A percentile compares a stretch with the other conserved stretches of the same genome.
Conservation (phyloP, 495 filamentous ascomycete species). For the Xylona heveae region DNA sequence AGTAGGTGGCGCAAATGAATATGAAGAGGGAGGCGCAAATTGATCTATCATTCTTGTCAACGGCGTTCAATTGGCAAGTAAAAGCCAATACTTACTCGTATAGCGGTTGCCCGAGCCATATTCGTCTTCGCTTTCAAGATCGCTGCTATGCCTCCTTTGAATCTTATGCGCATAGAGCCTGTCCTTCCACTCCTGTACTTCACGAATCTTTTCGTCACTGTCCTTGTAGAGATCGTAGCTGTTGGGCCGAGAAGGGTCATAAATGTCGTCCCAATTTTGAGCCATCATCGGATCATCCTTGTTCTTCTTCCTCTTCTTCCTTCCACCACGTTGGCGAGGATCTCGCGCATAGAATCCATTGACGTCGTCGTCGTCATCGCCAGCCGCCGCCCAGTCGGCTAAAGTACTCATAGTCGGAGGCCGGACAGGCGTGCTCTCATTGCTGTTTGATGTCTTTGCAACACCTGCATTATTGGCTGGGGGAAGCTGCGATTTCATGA, state of each 20-base stretch:
- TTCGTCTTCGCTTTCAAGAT: slow-evolving; percentile 35
- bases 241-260: slow-evolving; percentile 69
- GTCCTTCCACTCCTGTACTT: slow-evolving; percentile 77
- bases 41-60: slow-evolving; percentile 31
- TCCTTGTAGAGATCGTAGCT: slow-evolving; percentile 70
- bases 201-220: slow-evolving; percentile 63
- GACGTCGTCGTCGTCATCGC: slow-evolving; percentile 52
- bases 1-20: slow-evolving; percentile 47
- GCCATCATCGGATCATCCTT: slow-evolving; percentile 32
- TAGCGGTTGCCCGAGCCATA: slow-evolving; percentile 22
- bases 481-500: slow-evolving; percentile 20
- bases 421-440: slow-evolving; percentile 6
- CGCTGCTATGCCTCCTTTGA: slow-evolving; percentile 25
- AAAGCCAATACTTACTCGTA: slow-evolving; percentile 23
- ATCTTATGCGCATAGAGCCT: slow-evolving; percentile 58
- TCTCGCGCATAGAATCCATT: slow-evolving; percentile 37
- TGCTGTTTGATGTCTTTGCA: slow-evolving; percentile 6
- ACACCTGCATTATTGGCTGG: slow-evolving; percentile 6
- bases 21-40: slow-evolving; percentile 40
- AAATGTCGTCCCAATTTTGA: slow-evolving; percentile 85
- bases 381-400: slow-evolving; percentile 62
- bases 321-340: slow-evolving; percentile 56
- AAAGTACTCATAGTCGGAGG: slow-evolving; percentile 38
- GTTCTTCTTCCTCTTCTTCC: slow-evolving; percentile 73
- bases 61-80: neutral